Conservation (phyloP, 768 basidiomycete species). For the Mrakia gelida region DNA sequence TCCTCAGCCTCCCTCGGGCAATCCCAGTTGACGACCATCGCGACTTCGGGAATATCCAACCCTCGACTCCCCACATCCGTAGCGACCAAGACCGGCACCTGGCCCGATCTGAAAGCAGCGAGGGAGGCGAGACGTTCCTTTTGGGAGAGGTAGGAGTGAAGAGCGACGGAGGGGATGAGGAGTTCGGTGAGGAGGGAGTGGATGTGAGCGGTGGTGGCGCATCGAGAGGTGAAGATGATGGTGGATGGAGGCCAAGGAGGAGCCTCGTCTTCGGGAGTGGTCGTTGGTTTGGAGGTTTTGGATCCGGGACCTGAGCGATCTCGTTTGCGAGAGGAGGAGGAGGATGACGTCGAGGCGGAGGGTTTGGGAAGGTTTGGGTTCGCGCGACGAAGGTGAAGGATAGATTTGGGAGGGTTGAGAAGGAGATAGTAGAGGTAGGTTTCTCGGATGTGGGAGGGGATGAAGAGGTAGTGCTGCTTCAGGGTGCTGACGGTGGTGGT, state of each 20-base stretch:
- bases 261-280: slow-evolving; percentile 50
- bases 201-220: slow-evolving; percentile 85
- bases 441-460: slow-evolving; percentile 92
- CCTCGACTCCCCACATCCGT: slow-evolving; percentile 96
- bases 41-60: slow-evolving; percentile 92
- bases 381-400: slow-evolving; percentile 52
- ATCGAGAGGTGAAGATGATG: slow-evolving; percentile 83
- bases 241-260: slow-evolving; percentile 62
- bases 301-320: slow-evolving; percentile 17
- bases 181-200: slow-evolving; percentile 65
- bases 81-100: slow-evolving; percentile 85
- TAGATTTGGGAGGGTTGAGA: slow-evolving; percentile 79
- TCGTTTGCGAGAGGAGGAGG: slow-evolving; percentile 25
- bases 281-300: slow-evolving; percentile 16
- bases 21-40: slow-evolving; percentile 96
- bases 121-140: slow-evolving; percentile 78
- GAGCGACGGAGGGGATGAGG: slow-evolving; percentile 74
- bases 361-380: slow-evolving; percentile 48
- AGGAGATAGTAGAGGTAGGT: slow-evolving; percentile 84
- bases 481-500: slow-evolving; percentile 84
- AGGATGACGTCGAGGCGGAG: slow-evolving; percentile 6
- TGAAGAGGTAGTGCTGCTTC: slow-evolving; percentile 82
- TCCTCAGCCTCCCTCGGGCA: slow-evolving; percentile 76
- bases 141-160: slow-evolving; percentile 92
- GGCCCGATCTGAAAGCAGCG: slow-evolving; percentile 75